phyloP scores from a whole-genome alignment of 306 rosid genomes.

The Rosa persica region DNA sequence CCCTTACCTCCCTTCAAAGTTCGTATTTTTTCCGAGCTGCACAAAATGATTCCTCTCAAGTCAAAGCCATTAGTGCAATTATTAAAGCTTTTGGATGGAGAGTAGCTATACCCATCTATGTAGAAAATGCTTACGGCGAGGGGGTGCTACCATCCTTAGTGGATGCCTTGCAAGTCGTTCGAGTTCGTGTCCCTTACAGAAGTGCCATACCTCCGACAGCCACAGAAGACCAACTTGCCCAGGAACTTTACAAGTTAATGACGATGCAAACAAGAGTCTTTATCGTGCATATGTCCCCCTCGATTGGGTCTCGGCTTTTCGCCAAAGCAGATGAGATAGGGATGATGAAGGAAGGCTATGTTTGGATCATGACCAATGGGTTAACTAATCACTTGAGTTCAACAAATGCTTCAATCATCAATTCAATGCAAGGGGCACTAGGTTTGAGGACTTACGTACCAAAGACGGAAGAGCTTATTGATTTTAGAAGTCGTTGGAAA shows the following conservation, averaged over 20 bases:
- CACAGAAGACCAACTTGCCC: not conserved
- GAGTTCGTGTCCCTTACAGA: conserved; percentile 18
- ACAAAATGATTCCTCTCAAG: conserved; percentile 25
- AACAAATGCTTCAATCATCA: not conserved
- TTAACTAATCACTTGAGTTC: not conserved
- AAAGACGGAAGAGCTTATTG: not conserved
- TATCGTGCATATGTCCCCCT: conserved; percentile 20
- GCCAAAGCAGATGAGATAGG: conserved; percentile 29
- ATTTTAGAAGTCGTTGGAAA: conserved; percentile 28
- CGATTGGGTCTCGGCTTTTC: conserved; percentile 18
- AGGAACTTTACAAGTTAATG: conserved; percentile 33
- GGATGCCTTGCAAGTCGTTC: conserved; percentile 26
- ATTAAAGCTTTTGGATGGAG: conserved; percentile 33
- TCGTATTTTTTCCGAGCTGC: conserved; percentile 26
- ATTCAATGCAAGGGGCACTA: conserved; percentile 20
- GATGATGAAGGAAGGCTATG: conserved; percentile 31
- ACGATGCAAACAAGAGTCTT: conserved; percentile 39
- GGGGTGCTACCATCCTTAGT: conserved; percentile 20
- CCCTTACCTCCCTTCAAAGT: conserved; percentile 24
- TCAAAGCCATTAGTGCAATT: conserved; percentile 24
- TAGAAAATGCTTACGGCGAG: conserved; percentile 9
- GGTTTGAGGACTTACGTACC: conserved; percentile 28
- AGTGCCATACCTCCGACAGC: conserved; percentile 19
- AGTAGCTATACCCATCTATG: conserved; percentile 25
- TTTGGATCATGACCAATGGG: conserved; percentile 24